Evolutionary conservation across 148 eudicot genomes (phyloP).

Genomic region (Pharnaceum exiguum): DNA sequence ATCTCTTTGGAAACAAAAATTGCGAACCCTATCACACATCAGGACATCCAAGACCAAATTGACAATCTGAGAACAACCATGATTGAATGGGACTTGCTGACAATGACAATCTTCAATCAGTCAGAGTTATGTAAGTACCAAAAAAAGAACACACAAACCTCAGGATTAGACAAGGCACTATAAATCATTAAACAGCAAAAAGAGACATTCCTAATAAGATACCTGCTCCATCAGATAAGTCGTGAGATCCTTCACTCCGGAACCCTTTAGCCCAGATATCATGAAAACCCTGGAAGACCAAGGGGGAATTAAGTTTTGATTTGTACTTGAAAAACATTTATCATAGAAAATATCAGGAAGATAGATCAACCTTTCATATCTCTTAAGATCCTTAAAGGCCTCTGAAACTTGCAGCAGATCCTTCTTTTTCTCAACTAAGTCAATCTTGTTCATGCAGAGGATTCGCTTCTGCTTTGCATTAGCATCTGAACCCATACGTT

Average conservation of each 20-base stretch:
- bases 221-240: slow-evolving; percentile 78
- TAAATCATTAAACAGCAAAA: too few species aligned
- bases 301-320: slow-evolving; percentile 10
- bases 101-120: too few species aligned
- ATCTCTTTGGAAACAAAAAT: too few species aligned
- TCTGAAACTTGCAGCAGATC: slow-evolving; percentile 78
- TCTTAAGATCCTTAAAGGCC: slow-evolving; percentile 68
- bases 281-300: slow-evolving; percentile 52
- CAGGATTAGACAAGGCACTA: too few species aligned
- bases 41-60: too few species aligned
- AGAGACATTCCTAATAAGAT: too few species aligned
- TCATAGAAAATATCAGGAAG: slow-evolving; percentile 4
- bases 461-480: slow-evolving; percentile 68
- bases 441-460: slow-evolving; percentile 92
- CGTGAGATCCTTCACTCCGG: slow-evolving; percentile 80
- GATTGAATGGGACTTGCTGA: too few species aligned
- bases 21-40: too few species aligned
- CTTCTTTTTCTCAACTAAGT: slow-evolving; percentile 83
- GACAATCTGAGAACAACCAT: too few species aligned
- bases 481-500: slow-evolving; percentile 68
- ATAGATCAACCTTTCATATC: slow-evolving; percentile 62
- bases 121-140: too few species aligned
- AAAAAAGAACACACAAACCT: too few species aligned
- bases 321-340: background rate
- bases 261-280: slow-evolving; percentile 92